Percentiles rank a stretch among this genome's conserved stretches.
Evolutionary conservation across 305 asterid species (phyloP).

Genomic region (Ajuga reptans): DNA sequence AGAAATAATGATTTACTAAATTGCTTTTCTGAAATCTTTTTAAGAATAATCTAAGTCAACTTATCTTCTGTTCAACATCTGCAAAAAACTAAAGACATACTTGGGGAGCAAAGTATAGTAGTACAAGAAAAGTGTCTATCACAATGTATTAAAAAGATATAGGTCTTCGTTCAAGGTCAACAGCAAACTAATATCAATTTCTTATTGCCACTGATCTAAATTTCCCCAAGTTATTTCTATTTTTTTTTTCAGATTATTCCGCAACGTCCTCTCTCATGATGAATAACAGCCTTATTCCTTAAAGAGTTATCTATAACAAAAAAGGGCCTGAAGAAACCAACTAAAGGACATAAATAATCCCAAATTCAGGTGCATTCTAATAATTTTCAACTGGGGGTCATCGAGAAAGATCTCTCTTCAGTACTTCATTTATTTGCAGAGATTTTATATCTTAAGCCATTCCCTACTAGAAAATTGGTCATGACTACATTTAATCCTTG

Average conservation of each 20-base stretch:
- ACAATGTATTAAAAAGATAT: neutral
- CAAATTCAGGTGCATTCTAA: too few relatives aligned
- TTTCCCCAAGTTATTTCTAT: neutral
- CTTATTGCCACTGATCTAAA: neutral
- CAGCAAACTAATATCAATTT: neutral
- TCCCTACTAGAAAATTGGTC: neutral
- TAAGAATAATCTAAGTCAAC: constrained; percentile 11
- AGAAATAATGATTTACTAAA: neutral
- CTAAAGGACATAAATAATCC: neutral
- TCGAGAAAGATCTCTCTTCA: too few relatives aligned
- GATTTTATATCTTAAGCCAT: neutral
- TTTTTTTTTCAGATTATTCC: too few relatives aligned
- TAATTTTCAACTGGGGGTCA: too few relatives aligned
- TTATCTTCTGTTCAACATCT: neutral
- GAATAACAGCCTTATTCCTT: too few relatives aligned
- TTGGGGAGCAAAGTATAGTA: neutral
- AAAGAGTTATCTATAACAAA: too few relatives aligned
- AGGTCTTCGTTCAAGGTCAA: neutral
- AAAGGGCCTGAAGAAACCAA: neutral
- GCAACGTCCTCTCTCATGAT: too few relatives aligned
- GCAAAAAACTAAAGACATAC: neutral
- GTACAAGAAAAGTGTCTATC: neutral
- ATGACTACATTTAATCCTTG: neutral
- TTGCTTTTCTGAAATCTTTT: neutral
- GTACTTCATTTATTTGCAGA: neutral